Percentiles rank a stretch among this genome's conserved stretches.
Evolutionary conservation across 306 rosid genomes (phyloP).

Genomic region (Cucurbita ficifolia): DNA sequence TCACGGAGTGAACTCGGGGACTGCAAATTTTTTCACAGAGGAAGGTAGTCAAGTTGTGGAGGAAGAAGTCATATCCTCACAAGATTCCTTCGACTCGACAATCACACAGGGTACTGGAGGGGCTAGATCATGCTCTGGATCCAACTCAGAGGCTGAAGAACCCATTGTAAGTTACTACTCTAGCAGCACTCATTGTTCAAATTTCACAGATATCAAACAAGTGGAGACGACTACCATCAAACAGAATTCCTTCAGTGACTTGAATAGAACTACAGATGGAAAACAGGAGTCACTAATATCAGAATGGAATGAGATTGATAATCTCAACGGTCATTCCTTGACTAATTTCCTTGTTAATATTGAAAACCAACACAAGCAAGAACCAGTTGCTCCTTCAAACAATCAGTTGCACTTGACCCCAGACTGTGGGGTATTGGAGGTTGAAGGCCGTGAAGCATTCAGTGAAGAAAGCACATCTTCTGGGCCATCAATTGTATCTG

Average conservation of each 20-base stretch:
- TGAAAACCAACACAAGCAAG: constrained; percentile 21
- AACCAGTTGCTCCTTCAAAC: constrained; percentile 23
- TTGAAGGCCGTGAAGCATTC: constrained; percentile 26
- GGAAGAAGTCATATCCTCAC: constrained; percentile 61
- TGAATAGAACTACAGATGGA: constrained; percentile 22
- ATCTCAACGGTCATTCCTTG: constrained; percentile 22
- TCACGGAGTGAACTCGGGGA: constrained; percentile 17
- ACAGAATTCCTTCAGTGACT: constrained; percentile 35
- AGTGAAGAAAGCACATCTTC: constrained; percentile 37
- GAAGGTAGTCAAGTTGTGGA: constrained; percentile 29
- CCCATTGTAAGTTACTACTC: constrained; percentile 21
- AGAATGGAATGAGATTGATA: constrained; percentile 14
- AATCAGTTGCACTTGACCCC: constrained; percentile 15
- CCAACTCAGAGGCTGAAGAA: constrained; percentile 60
- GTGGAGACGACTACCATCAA: constrained; percentile 26
- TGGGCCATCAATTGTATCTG: constrained; percentile 29
- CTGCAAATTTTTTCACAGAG: constrained; percentile 12
- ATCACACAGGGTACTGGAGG: constrained; percentile 41
- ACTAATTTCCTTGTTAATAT: constrained; percentile 22
- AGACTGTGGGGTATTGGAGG: constrained; percentile 18
- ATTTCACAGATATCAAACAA: constrained; percentile 20
- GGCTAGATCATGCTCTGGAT: constrained; percentile 31
- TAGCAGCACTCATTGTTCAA: constrained; percentile 15
- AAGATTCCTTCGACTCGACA: constrained; percentile 66
- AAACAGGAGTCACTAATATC: constrained; percentile 20